Conservation (phyloP, 768 basidiomycete genomes). For the Botryobasidium botryosum region DNA sequence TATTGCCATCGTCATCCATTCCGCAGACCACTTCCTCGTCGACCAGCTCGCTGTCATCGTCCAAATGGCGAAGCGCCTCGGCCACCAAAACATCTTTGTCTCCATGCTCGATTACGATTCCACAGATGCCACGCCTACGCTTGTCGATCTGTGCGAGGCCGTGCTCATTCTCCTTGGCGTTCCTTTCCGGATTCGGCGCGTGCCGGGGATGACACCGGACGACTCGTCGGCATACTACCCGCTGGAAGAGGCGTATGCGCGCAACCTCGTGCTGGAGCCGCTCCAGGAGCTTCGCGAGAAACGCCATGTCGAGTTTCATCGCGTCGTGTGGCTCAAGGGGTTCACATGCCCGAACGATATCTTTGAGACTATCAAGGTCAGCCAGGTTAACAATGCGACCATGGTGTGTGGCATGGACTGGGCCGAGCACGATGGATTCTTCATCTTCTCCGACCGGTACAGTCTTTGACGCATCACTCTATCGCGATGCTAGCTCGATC, state of each 20-base stretch:
- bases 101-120: constrained; percentile 98
- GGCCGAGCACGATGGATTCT: constrained; percentile 94
- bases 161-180: constrained; percentile 87
- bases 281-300: constrained; percentile 63
- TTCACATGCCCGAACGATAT: constrained; percentile 99
- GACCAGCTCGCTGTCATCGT: constrained; percentile 98
- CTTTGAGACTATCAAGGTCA: constrained; percentile 85
- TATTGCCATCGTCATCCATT: constrained; percentile 89
- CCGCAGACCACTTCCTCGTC: constrained; percentile 96
- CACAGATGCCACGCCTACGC: constrained; percentile 83
- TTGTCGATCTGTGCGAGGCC: constrained; percentile 88
- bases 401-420: constrained; percentile 99
- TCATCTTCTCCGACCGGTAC: constrained; percentile 94
- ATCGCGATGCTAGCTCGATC: too few species aligned
- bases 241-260: constrained; percentile 82
- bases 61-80: constrained; percentile 82
- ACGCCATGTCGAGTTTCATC: constrained; percentile 64
- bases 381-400: constrained; percentile 77
- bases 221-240: constrained; percentile 86
- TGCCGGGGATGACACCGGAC: constrained; percentile 84
- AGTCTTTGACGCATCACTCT: not conserved
- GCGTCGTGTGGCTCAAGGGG: constrained; percentile 96
- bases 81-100: constrained; percentile 81
- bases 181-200: constrained; percentile 81
- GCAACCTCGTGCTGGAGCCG: constrained; percentile 86